Evolutionary conservation across 1,284 basidiomycete genomes (phyloP), one percentile per base, ranked within the genome.

Genomic region (Leccinum pachyderme): DNA sequence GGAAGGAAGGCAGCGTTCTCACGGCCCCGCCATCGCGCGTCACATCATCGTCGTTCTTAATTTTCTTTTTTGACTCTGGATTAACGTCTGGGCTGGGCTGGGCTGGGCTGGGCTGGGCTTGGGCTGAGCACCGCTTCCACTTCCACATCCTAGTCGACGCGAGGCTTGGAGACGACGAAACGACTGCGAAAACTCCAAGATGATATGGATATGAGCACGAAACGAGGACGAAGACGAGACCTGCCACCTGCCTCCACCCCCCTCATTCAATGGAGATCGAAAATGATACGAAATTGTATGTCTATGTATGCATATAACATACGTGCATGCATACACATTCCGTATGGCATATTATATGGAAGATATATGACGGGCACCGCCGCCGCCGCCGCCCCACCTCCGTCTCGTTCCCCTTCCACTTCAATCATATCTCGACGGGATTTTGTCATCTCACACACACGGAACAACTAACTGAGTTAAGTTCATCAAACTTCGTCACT

Each of bases 381-480:
- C 39, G 39, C 39, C 39, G 35, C 22, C 43, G 43, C 43, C 43
- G 25, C 25, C 43, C 43, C 43, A 25, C 24, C 18, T 44, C 12
- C 43, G 43, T 44, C 43, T 44, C 24, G 43, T 44, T 44, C 39
- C 39, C 43, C 24, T 25, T 44, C n/a, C 13, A 44, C 24, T 44
- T 41, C 18, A 41, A 44, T 44, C 18, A 25, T 44, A 25, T 24
- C 24, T 44, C 24, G 39, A 22, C 57, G 53, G 54, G 18, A 50
- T 49, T 53, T 35, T 15, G 47, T 47, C 41, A 50, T 49, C 41
- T 44, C 22, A 24, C 29, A 15, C 41, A 49, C 47, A 53, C 39
- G 39, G 39, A 41, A 41, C 39, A 22, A 22, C 39, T 41, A 41
- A 41, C 22, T 41, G 62, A 64, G 62, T 66, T 66, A 64, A 47